Percentiles rank a stretch among this genome's conserved stretches.
These are phyloP conservation scores for Physaria fendleri DNA, from an alignment of 345 rosid species.

Conservation along the genomic window DNA sequence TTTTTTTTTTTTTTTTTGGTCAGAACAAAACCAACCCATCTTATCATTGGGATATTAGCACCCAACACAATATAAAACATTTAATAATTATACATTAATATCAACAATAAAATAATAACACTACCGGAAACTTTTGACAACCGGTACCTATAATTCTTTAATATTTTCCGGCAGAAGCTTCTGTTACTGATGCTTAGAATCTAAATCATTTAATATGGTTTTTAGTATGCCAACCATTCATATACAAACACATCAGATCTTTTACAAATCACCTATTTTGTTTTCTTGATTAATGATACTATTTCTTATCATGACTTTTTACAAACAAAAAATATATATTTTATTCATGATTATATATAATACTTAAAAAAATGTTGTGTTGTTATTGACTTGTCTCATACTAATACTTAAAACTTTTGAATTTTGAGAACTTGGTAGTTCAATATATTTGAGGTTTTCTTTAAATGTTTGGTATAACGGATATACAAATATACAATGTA, in stretches of 20 bases:
- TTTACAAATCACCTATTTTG: background rate
- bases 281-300: background rate
- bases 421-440: no score
- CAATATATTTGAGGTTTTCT: no score
- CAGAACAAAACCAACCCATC: no score
- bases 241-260: constrained; percentile 35
- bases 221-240: constrained; percentile 25
- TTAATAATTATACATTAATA: constrained; percentile 3
- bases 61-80: constrained; percentile 46
- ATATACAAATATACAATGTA: background rate
- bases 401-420: no score
- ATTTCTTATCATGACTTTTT: constrained; percentile 8
- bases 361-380: background rate
- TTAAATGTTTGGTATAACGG: background rate
- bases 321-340: background rate
- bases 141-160: constrained; percentile 31
- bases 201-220: background rate
- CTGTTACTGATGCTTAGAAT: constrained; percentile 16
- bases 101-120: constrained; percentile 24
- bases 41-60: constrained; percentile 53
- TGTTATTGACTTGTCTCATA: constrained; percentile 17
- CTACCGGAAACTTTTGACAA: constrained; percentile 21
- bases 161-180: constrained; percentile 26
- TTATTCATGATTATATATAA: background rate
- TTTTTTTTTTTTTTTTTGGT: no score